Conservation (phyloP, 192 early-diverging fungal genomes). For the Coemansia sp. region DNA sequence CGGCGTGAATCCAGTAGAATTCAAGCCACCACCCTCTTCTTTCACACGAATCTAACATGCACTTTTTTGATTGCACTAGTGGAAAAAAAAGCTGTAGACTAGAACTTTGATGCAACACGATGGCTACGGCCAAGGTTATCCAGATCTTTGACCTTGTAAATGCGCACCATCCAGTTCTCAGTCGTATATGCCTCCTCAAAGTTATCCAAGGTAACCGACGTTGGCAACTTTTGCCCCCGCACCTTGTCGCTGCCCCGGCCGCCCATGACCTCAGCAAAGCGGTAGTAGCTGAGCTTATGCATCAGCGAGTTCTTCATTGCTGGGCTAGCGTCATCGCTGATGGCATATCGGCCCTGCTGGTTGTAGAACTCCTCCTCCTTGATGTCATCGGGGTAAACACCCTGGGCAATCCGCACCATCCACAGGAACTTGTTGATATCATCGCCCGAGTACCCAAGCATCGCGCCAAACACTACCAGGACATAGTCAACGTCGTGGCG, state of each 20-base stretch:
- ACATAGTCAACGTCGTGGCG: slow-evolving; percentile 97
- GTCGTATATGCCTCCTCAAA: slow-evolving; percentile 94
- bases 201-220: slow-evolving; percentile 73
- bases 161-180: slow-evolving; percentile 97
- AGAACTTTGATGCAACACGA: slow-evolving; percentile 17
- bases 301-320: slow-evolving; percentile 92
- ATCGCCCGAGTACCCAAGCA: slow-evolving; percentile 97
- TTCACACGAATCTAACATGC: slow-evolving; percentile 25
- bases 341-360: slow-evolving; percentile 82
- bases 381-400: slow-evolving; percentile 94
- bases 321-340: slow-evolving; percentile 83
- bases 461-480: slow-evolving; percentile 93
- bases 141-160: slow-evolving; percentile 96
- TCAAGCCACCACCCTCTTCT: slow-evolving; percentile 24
- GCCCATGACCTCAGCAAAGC: slow-evolving; percentile 87
- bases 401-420: slow-evolving; percentile 99
- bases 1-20: slow-evolving; percentile 35
- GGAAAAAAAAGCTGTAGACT: not conserved
- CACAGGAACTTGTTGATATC: slow-evolving; percentile 99
- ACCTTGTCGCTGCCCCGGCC: slow-evolving; percentile 80
- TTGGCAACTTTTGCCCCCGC: slow-evolving; percentile 71
- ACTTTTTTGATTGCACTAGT: not conserved
- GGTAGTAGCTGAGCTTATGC: slow-evolving; percentile 98
- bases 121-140: slow-evolving; percentile 84
- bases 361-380: slow-evolving; percentile 89